Percentiles rank a stretch among this genome's conserved stretches.
Conservation (phyloP, 805 yeast species). For the Brettanomyces sp. region DNA sequence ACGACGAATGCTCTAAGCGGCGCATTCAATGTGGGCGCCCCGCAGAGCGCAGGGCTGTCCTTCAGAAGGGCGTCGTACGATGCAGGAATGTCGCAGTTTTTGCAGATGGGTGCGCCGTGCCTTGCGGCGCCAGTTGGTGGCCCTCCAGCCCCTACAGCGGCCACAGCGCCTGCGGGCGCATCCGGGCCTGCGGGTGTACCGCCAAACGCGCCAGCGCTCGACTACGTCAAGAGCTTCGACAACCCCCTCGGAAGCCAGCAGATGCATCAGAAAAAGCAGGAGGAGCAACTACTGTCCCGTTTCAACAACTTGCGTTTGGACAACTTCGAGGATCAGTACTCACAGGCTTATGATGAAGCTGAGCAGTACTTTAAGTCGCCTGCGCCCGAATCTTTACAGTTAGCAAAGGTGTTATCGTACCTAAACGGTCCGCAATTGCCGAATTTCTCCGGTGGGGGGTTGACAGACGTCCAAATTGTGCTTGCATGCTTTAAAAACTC, state of each 20-base stretch:
- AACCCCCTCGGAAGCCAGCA: constrained; percentile 6
- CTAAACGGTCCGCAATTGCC: constrained; percentile 20
- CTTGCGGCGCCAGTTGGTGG: not conserved
- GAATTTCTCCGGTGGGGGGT: constrained; percentile 22
- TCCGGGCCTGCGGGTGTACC: constrained; percentile 8
- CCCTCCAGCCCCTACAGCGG: constrained; percentile 7
- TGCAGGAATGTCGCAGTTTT: too few species aligned
- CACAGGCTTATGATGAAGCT: constrained; percentile 19
- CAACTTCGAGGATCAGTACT: constrained; percentile 17
- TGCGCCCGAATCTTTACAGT: constrained; percentile 13
- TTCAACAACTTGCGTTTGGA: constrained; percentile 9
- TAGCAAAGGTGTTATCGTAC: constrained; percentile 14
- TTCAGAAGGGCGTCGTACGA: not conserved
- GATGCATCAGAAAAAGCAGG: constrained; percentile 7
- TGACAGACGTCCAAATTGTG: constrained; percentile 32
- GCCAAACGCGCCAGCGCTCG: constrained; percentile 15
- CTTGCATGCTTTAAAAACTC: constrained; percentile 73
- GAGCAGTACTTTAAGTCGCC: constrained; percentile 21
- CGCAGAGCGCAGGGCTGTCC: not conserved
- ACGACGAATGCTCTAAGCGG: too few species aligned
- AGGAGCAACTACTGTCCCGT: constrained; percentile 8
- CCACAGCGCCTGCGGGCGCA: constrained; percentile 18
- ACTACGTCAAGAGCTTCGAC: constrained; percentile 17
- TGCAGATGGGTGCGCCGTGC: too few species aligned
- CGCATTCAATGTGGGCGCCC: too few species aligned